These are phyloP conservation scores for Cryoendolithus antarcticus DNA, from an alignment of 2,329 filamentous ascomycete genomes.

Conservation along the genomic window DNA sequence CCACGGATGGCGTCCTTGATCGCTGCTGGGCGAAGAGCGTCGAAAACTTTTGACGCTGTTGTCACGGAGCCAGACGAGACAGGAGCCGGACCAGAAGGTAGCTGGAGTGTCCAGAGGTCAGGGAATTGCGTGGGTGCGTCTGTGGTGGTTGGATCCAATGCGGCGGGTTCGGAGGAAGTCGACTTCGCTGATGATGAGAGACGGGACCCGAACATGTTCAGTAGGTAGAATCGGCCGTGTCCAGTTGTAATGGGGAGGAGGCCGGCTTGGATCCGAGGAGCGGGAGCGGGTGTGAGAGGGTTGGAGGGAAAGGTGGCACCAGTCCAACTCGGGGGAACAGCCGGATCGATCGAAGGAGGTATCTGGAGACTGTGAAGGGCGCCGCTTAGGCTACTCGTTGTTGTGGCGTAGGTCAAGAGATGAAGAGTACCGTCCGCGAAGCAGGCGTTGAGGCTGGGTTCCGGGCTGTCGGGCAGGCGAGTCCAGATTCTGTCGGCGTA, in stretches of 20 bases:
- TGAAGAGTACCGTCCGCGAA: slow-evolving; percentile 27
- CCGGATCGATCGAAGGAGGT: slow-evolving; percentile 5
- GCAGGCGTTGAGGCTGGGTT: slow-evolving; percentile 22
- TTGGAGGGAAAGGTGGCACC: slow-evolving; percentile 31
- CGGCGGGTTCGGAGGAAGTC: slow-evolving; percentile 7
- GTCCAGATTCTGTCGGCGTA: slow-evolving; percentile 17
- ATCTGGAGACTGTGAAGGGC: slow-evolving; percentile 19
- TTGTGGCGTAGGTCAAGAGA: slow-evolving; percentile 25
- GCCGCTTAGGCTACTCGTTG: slow-evolving; percentile 12
- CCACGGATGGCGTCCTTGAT: slow-evolving; percentile 32
- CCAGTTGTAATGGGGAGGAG: slow-evolving; percentile 31
- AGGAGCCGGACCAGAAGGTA: slow-evolving; percentile 23
- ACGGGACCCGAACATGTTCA: slow-evolving; percentile 28
- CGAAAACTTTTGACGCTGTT: too few species aligned
- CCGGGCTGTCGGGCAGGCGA: slow-evolving; percentile 17
- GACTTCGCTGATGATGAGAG: background rate
- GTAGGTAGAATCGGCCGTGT: slow-evolving; percentile 32
- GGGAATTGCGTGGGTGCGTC: slow-evolving; percentile 19
- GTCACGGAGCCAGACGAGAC: slow-evolving; percentile 15
- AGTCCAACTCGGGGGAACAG: slow-evolving; percentile 21
- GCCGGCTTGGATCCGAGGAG: slow-evolving; percentile 26
- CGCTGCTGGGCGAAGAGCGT: slow-evolving; percentile 27
- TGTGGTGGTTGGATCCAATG: slow-evolving; percentile 10
- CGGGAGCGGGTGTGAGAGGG: slow-evolving; percentile 30
- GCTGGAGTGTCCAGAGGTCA: slow-evolving; percentile 34